These are phyloP conservation scores for Boletus barrowsii DNA, from an alignment of 768 basidiomycete genomes.

Conservation along the genomic window DNA sequence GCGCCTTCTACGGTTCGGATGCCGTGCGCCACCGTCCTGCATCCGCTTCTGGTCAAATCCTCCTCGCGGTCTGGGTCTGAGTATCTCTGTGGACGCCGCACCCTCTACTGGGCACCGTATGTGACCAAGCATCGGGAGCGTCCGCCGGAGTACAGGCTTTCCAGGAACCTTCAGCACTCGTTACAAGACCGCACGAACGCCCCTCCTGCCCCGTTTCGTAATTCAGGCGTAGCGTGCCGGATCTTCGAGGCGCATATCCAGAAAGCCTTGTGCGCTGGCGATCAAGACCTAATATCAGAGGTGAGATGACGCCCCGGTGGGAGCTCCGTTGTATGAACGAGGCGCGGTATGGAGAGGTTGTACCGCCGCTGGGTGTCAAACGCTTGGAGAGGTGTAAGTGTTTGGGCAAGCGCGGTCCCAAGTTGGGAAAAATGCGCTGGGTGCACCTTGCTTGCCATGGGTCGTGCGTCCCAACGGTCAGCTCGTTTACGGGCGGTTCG, in stretches of 20 bases:
- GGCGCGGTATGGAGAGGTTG: constrained; percentile 70
- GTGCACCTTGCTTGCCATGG: constrained; percentile 41
- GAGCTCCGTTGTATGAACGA: constrained; percentile 86
- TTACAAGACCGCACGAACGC: constrained; percentile 67
- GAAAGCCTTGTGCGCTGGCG: constrained; percentile 59
- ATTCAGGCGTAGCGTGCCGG: constrained; percentile 42
- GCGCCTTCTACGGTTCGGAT: not conserved
- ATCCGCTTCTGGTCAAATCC: not conserved
- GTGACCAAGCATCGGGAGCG: constrained; percentile 16
- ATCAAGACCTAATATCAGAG: constrained; percentile 64
- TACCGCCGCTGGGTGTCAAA: no score
- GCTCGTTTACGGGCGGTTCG: no score
- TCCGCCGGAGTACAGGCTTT: constrained; percentile 26
- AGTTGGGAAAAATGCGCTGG: no score
- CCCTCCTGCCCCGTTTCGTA: constrained; percentile 39
- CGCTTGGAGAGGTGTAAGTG: no score
- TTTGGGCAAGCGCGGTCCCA: no score
- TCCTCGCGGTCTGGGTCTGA: not conserved
- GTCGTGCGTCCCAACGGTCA: no score
- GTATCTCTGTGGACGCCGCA: constrained; percentile 2
- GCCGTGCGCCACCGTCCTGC: no score
- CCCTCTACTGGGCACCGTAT: constrained; percentile 23
- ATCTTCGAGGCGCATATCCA: constrained; percentile 66
- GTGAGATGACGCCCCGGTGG: constrained; percentile 71
- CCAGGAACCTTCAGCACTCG: constrained; percentile 56